Conservation (phyloP, 139 green algal genomes). For the Closterium sp. region DNA sequence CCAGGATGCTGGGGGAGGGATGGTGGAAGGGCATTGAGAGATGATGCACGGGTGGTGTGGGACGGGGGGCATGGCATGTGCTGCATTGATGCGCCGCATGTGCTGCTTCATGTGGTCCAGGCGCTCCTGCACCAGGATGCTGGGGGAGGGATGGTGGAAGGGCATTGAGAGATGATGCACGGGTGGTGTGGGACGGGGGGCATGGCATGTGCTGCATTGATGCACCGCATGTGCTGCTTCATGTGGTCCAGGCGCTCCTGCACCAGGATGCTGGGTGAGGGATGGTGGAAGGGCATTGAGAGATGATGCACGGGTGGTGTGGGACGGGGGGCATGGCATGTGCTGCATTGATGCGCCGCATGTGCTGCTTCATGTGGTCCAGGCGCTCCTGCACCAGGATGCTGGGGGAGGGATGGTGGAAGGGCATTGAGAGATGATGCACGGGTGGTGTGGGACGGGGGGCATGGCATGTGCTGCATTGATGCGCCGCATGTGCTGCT, state of each 20-base stretch:
- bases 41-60: too few species aligned
- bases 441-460: too few species aligned
- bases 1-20: too few species aligned
- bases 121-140: conserved; percentile 76
- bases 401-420: not conserved
- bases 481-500: conserved; percentile 50
- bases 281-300: not conserved
- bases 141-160: not conserved
- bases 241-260: conserved; percentile 80
- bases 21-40: too few species aligned
- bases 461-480: too few species aligned
- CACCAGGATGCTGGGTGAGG: conserved; percentile 58
- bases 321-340: too few species aligned
- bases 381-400: conserved; percentile 79
- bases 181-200: too few species aligned
- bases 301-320: too few species aligned
- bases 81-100: conserved; percentile 45
- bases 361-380: conserved; percentile 61
- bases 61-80: too few species aligned
- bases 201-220: too few species aligned
- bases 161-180: not conserved
- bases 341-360: conserved; percentile 48
- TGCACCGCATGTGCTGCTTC: conserved; percentile 46
- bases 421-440: not conserved
- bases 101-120: conserved; percentile 65